Conservation (phyloP, 176 grass and related monocot genomes). For the Carex pumila region DNA sequence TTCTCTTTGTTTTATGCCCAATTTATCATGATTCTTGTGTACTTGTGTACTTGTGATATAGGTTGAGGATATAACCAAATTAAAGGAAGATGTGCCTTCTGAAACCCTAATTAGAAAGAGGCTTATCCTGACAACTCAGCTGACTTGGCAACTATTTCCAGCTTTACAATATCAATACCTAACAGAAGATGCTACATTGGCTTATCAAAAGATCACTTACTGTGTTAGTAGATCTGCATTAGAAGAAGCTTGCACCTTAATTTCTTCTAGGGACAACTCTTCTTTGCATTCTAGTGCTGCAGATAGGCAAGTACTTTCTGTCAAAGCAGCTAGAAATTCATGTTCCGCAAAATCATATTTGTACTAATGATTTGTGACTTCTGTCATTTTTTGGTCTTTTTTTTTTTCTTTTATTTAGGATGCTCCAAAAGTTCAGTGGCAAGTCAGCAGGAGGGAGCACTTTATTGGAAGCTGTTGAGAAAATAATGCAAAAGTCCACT, state of each 20-base stretch:
- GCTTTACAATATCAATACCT: constrained; percentile 18
- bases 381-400: neutral
- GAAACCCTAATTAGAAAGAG: constrained; percentile 19
- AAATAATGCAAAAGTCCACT: constrained; percentile 19
- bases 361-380: neutral
- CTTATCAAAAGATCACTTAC: constrained; percentile 28
- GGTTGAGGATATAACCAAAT: constrained; percentile 32
- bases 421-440: neutral
- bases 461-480: constrained; percentile 17
- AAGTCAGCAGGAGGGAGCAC: neutral
- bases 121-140: constrained; percentile 30
- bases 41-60: neutral
- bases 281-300: neutral
- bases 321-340: neutral
- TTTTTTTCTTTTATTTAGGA: constrained; percentile 7
- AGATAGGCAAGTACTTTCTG: constrained; percentile 14
- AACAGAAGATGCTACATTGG: constrained; percentile 19
- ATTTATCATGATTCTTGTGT: neutral
- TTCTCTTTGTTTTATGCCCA: neutral
- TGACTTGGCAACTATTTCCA: constrained; percentile 28
- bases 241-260: constrained; percentile 28
- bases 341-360: neutral
- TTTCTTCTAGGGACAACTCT: constrained; percentile 10
- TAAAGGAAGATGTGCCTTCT: constrained; percentile 8
- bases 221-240: constrained; percentile 27